Evolutionary conservation across 257 asterid species (phyloP), one percentile per base, ranked within the genome.

Genomic region (Cordia subcordata): DNA sequence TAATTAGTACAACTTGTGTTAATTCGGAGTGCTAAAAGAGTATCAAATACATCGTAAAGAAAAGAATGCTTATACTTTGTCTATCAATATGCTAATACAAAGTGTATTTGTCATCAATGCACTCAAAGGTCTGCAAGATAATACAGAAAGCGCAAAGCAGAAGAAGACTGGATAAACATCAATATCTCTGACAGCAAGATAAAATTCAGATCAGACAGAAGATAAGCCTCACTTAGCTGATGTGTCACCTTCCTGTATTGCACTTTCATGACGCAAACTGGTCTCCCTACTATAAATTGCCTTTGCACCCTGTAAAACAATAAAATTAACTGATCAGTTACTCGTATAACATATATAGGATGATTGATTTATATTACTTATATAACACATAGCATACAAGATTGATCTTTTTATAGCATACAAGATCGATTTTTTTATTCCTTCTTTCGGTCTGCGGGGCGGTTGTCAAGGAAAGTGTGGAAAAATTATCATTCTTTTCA

Each of bases 281-380:
- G 76, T 72, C 13, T 77, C 79, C 56, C 85, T 70, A 15, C 44
- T 60, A 38, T 77, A 75, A 37, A 55, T 55, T 39, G 73, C 44
- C 66, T 81, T 79, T 13, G 80, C 85, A 57, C 89, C 90, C 92
- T 87, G 74, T 37, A 53, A 69, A 51, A 65, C 70, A 61, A 4
- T 11, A 47, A 55, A 38, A 56, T 6, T 1, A 38, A 56, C 4
- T 1, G 20, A 15, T 61, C 57, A 13, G 33, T 21, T 16, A 33
- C 11, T 11, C 3, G 37, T 8, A 16, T 11, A 17, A 15, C 11
- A 13, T 13, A 16, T 11, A 18, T 21, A n/a, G 11, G 58, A 38
- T 5, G 5, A 45, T 18, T 19, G 17, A 54, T 14, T 40, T 10
- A 59, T 19, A 5, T 22, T 10, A 16, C 5, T 9, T 10, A 42